A percentile compares a stretch with the other conserved stretches of the same genome.
Evolutionary conservation across 192 early-diverging fungal genomes (phyloP).

Genomic region (Linnemannia exigua): DNA sequence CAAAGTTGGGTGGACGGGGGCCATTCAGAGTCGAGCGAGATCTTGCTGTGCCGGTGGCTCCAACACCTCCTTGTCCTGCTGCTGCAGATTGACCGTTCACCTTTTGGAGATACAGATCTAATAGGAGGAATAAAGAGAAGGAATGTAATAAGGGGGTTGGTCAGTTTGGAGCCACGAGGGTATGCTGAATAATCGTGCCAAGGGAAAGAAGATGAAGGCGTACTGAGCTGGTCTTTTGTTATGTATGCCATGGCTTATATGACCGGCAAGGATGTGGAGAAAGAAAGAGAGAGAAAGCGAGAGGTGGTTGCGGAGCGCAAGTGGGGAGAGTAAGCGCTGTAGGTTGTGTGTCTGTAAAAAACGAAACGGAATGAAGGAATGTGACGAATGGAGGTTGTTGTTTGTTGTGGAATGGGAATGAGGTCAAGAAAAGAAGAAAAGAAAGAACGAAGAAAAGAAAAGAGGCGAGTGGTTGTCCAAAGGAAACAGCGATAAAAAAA

Average conservation of each 20-base stretch:
- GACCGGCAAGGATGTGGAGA: background rate
- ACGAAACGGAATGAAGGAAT: background rate
- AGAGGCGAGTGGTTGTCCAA: background rate
- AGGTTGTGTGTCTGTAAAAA: background rate
- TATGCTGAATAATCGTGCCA: background rate
- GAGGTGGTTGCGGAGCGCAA: background rate
- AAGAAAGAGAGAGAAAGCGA: background rate
- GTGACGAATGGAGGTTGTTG: slow-evolving; percentile 2
- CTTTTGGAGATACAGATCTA: slow-evolving; percentile 52
- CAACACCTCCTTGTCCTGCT: slow-evolving; percentile 6
- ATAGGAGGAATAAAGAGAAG: background rate
- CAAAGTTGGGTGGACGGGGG: slow-evolving; percentile 47
- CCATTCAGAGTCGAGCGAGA: slow-evolving; percentile 43
- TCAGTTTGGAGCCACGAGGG: background rate
- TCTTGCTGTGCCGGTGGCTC: slow-evolving; percentile 32
- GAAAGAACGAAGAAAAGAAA: background rate
- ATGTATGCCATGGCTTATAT: slow-evolving; percentile 34
- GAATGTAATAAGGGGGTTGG: background rate
- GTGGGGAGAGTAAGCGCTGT: background rate
- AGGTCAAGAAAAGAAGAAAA: background rate
- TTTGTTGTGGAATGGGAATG: background rate
- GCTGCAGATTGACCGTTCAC: slow-evolving; percentile 25
- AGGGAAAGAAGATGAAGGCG: background rate
- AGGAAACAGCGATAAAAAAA: slow-evolving; percentile 1
- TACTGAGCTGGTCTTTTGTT: slow-evolving; percentile 49